A percentile compares a stretch with the other conserved stretches of the same genome.
These are phyloP conservation scores for Lachnum nothofagi DNA, from an alignment of 2,329 filamentous ascomycete species.

Conservation along the genomic window DNA sequence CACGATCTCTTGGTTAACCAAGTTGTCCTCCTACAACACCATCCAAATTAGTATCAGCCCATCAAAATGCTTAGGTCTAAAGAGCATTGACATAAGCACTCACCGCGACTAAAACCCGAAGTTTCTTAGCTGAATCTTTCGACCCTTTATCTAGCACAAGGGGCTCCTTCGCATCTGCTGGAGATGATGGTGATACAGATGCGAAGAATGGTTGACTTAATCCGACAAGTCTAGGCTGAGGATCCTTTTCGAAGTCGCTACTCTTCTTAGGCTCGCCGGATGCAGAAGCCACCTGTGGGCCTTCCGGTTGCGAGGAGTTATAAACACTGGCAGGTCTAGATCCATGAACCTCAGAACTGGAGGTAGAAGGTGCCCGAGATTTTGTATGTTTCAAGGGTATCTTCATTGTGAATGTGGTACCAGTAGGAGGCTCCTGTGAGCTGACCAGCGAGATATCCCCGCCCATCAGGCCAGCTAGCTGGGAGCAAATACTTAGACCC, in stretches of 20 bases:
- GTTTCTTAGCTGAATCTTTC: slow-evolving; percentile 55
- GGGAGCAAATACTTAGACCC: slow-evolving; percentile 82
- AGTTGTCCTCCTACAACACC: slow-evolving; percentile 53
- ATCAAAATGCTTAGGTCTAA: too few relatives aligned
- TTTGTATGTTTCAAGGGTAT: slow-evolving; percentile 75
- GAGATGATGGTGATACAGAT: slow-evolving; percentile 16
- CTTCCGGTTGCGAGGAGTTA: slow-evolving; percentile 10
- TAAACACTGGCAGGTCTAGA: slow-evolving; percentile 32
- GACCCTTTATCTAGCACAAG: slow-evolving; percentile 61
- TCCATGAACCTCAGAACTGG: slow-evolving; percentile 25
- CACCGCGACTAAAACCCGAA: slow-evolving; percentile 77
- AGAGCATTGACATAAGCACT: not conserved
- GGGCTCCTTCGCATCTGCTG: slow-evolving; percentile 47
- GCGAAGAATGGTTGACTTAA: slow-evolving; percentile 77
- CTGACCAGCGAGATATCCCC: slow-evolving; percentile 70
- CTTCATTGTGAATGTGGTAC: slow-evolving; percentile 75
- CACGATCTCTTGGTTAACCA: slow-evolving; percentile 57
- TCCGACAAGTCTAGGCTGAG: slow-evolving; percentile 74
- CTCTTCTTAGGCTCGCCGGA: slow-evolving; percentile 15
- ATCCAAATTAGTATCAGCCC: not conserved
- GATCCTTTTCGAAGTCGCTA: slow-evolving; percentile 50
- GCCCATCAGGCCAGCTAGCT: slow-evolving; percentile 77
- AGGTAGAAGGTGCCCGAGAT: slow-evolving; percentile 46
- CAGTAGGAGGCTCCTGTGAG: slow-evolving; percentile 55
- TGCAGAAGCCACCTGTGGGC: slow-evolving; percentile 1